Base-by-base conservation (phyloP, 331 rosid genomes). In the Prunus yedoensis region DNA sequence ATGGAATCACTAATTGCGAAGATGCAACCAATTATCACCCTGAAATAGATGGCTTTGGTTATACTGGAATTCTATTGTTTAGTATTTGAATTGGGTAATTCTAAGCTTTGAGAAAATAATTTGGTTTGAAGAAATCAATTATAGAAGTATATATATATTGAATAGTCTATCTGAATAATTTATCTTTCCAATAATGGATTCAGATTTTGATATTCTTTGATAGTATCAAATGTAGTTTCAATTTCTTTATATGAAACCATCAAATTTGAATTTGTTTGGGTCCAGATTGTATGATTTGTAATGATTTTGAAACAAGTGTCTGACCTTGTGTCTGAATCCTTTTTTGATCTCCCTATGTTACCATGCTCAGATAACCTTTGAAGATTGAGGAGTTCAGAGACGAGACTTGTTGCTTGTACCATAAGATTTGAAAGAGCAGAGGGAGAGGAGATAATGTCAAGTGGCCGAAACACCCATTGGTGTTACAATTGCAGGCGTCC, bases 391-490 rank as follows among this genome's bases (percentile, higher is more conserved):
- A 58, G 25, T 43, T 25, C 43, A 18, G 4, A 45, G 46, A 28
- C 30, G 4, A 4, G 23, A 23, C 27, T 43, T 73, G 20, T 17
- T 17, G 53, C 14, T 10, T 20, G 38, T 71, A 14, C 65, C 2
- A 54, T 35, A 53, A 15, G 46, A 21, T 45, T 35, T 54, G 76
- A 20, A 35, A 59, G n/a, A 80, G 46, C 59, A 80, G 84, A 60
- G 72, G 52, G 43, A 58, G 78, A 53, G 63, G 28, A 68, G 75
- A 87, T 60, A 72, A 91, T 91, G 94, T 89, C 94, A 50, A 84
- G 84, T 63, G 81, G 84, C 68, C 81, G 85, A 79, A 82, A 84
- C 83, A 84, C 91, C 69, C 97, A 88, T 83, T 88, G 92, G 95
- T 90, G 95, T 61, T 84, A 82, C 43, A 65, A 41, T 20, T 85